Percentiles rank a stretch among this genome's conserved stretches.
These are phyloP conservation scores for Colletotrichum endophyticum DNA, from an alignment of 2,329 filamentous ascomycete species.

Conservation along the genomic window DNA sequence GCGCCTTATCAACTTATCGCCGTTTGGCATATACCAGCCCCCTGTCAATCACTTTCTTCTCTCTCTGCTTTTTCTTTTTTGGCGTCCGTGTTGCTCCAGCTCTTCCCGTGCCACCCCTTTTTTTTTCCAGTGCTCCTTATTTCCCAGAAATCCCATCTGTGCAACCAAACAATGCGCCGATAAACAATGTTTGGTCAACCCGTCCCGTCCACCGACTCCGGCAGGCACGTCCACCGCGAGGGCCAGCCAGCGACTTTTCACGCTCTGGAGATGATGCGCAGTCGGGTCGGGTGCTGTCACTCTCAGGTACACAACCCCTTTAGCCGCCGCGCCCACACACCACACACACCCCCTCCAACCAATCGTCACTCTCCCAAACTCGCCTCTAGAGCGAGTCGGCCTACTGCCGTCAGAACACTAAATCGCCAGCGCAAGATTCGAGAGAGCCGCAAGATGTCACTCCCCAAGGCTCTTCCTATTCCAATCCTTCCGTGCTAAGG, in stretches of 20 bases:
- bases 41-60: not conserved
- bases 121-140: not conserved
- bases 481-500: not conserved
- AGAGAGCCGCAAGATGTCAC: not conserved
- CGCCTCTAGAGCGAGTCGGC: not conserved
- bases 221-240: not conserved
- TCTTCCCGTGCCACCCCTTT: not conserved
- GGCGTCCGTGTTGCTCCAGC: not conserved
- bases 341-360: not conserved
- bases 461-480: not conserved
- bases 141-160: not conserved
- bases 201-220: not conserved
- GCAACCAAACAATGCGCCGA: not conserved
- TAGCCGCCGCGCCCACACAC: not conserved
- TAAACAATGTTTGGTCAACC: not conserved
- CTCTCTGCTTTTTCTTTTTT: not conserved
- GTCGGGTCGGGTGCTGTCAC: not conserved
- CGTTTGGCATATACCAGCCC: constrained; percentile 1
- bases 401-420: constrained; percentile 1
- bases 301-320: not conserved
- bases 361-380: not conserved
- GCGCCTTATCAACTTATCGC: constrained; percentile 1
- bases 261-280: not conserved
- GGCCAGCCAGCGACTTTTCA: not conserved
- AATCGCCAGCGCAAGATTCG: not conserved